phyloP scores from a whole-genome alignment of 306 rosid genomes.

The Cajanus cajan region DNA sequence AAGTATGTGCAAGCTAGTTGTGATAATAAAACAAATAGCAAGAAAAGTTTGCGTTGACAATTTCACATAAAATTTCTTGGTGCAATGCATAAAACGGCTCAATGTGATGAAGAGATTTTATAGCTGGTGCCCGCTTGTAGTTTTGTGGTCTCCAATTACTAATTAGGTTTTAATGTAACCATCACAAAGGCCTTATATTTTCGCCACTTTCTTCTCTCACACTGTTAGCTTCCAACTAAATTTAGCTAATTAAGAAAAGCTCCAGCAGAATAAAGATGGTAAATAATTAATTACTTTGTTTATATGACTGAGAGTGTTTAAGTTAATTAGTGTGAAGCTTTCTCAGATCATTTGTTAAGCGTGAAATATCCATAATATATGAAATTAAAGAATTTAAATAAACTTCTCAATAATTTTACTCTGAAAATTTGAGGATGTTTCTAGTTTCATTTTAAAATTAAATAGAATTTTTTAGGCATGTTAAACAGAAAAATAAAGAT shows the following conservation, averaged over 20 bases:
- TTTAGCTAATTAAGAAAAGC: background rate
- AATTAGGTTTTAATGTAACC: background rate
- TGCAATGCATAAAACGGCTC: slow-evolving; percentile 26
- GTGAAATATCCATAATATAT: background rate
- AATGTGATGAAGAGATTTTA: background rate
- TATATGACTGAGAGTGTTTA: background rate
- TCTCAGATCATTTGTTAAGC: background rate
- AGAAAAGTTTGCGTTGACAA: slow-evolving; percentile 30
- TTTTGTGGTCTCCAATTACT: slow-evolving; percentile 29
- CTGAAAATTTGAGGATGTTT: too few relatives aligned
- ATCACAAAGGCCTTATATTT: background rate
- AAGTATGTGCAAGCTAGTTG: slow-evolving; percentile 17
- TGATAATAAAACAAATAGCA: slow-evolving; percentile 29
- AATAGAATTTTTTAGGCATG: too few relatives aligned
- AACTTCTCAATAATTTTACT: background rate
- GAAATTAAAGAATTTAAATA: too few relatives aligned
- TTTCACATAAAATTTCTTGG: slow-evolving; percentile 11
- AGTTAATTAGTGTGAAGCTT: background rate
- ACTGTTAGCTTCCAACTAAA: background rate
- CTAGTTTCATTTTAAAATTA: too few relatives aligned
- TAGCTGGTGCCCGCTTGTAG: slow-evolving; percentile 23
- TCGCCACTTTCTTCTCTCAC: background rate
- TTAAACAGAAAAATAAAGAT: background rate
- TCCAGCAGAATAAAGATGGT: background rate
- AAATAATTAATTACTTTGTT: background rate